Base-by-base conservation (phyloP, 1,284 basidiomycete genomes). In the Cerioporus squamosus region DNA sequence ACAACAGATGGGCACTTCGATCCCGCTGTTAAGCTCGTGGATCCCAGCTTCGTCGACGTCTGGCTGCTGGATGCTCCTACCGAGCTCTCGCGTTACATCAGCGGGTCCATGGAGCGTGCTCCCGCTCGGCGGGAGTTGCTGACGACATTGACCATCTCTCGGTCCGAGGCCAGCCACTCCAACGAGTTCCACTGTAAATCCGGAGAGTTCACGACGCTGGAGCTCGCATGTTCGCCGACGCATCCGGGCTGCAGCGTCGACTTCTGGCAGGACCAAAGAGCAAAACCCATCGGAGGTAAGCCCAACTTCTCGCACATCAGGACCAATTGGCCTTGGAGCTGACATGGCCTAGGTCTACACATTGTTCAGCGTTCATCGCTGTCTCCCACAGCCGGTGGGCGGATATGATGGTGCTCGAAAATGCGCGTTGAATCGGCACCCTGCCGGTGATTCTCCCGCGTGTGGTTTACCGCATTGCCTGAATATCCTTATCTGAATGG, bases 191-290 rank as follows among this genome's bases (percentile, higher is more conserved):
- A 26, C 12, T 66, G 65, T 38, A 59, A 50, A 3, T 64, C 65
- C 1, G 53, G 54, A 15, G 44, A 49, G 22, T 64, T 60, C 40
- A 64, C 62, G 4, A 59, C 62, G 1, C n/a, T 66, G 2, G 64
- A 66, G 51, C 47, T 66, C 22, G 46, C 50, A 8, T 66, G 65
- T 44, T 24, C 62, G 12, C n/a, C 44, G 14, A 17, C 48, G 2
- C 39, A 5, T 2, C 10, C 44, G 14, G n/a, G n/a, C 6, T 66
- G 65, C 31, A 29, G 22, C 14, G 60, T 64, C 24, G 62, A 66
- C 40, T 66, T 66, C 44, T 66, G 65, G 65, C 61, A 64, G 29
- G 56, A 59, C 44, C 52, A 52, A 53, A 29, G 54, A n/a, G 56
- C 42, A 8, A 50, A 54, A n/a, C 63, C 61, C 7, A 40, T 42